Conservation (phyloP, 768 basidiomycete genomes). For the Auriscalpium vulgare region DNA sequence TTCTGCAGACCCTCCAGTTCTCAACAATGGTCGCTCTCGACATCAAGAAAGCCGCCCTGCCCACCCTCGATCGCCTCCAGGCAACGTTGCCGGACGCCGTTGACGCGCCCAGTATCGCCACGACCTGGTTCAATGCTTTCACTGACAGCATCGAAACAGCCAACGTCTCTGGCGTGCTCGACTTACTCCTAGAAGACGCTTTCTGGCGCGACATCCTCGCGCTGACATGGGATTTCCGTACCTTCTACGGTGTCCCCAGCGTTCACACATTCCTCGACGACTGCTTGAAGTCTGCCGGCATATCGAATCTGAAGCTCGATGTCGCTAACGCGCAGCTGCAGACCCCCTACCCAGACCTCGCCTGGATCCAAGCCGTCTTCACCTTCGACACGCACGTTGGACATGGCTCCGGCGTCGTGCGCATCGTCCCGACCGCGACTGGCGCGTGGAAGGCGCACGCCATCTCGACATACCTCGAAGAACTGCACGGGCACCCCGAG, state of each 20-base stretch:
- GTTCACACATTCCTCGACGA: constrained; percentile 40
- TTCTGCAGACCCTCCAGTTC: no score
- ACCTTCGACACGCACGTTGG: constrained; percentile 36
- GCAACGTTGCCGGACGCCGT: constrained; percentile 5
- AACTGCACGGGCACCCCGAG: constrained; percentile 39
- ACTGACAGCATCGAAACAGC: constrained; percentile 4
- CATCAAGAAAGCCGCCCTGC: constrained; percentile 3
- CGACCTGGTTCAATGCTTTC: constrained; percentile 18
- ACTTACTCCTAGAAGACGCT: constrained; percentile 19
- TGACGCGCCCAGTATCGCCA: constrained; percentile 11
- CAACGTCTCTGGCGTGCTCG: constrained; percentile 9
- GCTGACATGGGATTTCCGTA: constrained; percentile 56
- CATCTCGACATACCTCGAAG: constrained; percentile 45
- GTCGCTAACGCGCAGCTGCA: constrained; percentile 16
- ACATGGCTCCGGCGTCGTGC: constrained; percentile 34
- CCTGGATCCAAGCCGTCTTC: constrained; percentile 36
- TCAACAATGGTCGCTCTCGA: neutral
- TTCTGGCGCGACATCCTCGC: constrained; percentile 55
- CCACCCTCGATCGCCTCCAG: constrained; percentile 15
- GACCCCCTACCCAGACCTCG: constrained; percentile 27
- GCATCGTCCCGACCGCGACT: constrained; percentile 35
- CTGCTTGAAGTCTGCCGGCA: constrained; percentile 26
- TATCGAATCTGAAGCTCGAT: constrained; percentile 19
- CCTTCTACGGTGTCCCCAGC: constrained; percentile 36
- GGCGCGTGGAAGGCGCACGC: constrained; percentile 40